Evolutionary conservation across 495 filamentous ascomycete species (phyloP).

Genomic region (Podospora pseudopauciseta): DNA sequence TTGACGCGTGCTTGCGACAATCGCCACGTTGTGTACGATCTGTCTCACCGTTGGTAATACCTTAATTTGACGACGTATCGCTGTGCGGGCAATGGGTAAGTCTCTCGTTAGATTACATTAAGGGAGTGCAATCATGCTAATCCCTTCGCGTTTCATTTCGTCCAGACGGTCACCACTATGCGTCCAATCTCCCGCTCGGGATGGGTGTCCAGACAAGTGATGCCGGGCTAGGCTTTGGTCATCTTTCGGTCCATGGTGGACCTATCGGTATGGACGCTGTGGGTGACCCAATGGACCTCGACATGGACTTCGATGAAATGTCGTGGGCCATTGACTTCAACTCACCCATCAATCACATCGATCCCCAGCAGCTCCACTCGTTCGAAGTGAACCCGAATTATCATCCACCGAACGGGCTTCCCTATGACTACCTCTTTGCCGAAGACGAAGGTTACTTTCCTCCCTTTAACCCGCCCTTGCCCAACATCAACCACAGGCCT

Average conservation of each 20-base stretch:
- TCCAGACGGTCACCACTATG: slow-evolving; percentile 1
- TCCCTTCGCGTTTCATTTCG: neutral
- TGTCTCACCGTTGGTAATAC: neutral
- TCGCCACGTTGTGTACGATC: neutral
- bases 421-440: slow-evolving; percentile 27
- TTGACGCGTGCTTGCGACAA: neutral
- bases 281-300: slow-evolving; percentile 48
- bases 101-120: neutral
- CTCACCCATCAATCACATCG: slow-evolving; percentile 7
- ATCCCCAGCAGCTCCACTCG: slow-evolving; percentile 28
- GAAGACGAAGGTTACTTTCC: slow-evolving; percentile 24
- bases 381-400: slow-evolving; percentile 49
- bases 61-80: neutral
- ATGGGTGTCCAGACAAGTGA: neutral
- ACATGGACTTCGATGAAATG: slow-evolving; percentile 26
- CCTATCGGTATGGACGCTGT: slow-evolving; percentile 7
- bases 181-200: neutral
- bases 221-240: neutral
- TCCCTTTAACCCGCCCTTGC: slow-evolving; percentile 10
- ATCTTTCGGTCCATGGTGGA: neutral
- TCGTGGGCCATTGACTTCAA: slow-evolving; percentile 21
- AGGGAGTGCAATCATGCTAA: neutral
- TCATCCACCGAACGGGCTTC: neutral
- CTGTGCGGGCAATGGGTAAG: neutral
- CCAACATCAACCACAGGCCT: slow-evolving; percentile 4